Percentiles rank a stretch among this genome's conserved stretches.
Conservation (phyloP, 345 rosid species). For the Aurinia saxatilis region DNA sequence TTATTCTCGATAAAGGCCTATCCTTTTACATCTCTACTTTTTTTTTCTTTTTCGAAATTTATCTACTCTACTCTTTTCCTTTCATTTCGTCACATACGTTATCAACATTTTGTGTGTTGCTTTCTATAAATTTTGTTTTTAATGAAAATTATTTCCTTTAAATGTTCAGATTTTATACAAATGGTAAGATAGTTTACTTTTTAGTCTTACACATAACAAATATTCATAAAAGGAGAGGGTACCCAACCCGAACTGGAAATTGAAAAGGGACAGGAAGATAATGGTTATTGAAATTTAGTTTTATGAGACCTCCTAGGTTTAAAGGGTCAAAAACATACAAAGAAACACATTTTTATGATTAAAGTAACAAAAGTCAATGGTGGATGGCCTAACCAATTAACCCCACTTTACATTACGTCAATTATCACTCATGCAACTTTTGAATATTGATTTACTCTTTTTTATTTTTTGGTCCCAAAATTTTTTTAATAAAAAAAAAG, state of each 20-base stretch:
- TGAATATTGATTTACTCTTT: constrained; percentile 6
- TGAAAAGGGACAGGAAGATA: not conserved
- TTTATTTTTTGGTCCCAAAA: too few species aligned
- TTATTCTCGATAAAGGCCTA: not conserved
- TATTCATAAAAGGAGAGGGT: too few species aligned
- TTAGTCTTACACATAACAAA: too few species aligned
- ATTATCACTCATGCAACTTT: constrained; percentile 21
- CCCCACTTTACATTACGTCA: constrained; percentile 19
- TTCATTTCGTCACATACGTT: constrained; percentile 1
- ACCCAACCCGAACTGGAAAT: too few species aligned
- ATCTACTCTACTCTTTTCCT: too few species aligned
- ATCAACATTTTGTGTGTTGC: not conserved
- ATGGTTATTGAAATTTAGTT: not conserved
- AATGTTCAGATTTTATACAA: too few species aligned
- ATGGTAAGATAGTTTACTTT: too few species aligned
- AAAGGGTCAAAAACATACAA: not conserved
- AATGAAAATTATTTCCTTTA: not conserved
- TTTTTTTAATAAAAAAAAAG: too few species aligned
- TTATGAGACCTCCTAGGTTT: not conserved
- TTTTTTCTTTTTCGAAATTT: too few species aligned
- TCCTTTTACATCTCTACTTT: constrained; percentile 10
- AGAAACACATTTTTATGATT: not conserved
- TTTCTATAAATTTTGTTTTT: not conserved
- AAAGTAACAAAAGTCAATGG: constrained; percentile 6
- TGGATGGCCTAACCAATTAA: constrained; percentile 25